phyloP scores from a whole-genome alignment of 176 grass and related monocot species.

The Ampelocalamus luodianensis region DNA sequence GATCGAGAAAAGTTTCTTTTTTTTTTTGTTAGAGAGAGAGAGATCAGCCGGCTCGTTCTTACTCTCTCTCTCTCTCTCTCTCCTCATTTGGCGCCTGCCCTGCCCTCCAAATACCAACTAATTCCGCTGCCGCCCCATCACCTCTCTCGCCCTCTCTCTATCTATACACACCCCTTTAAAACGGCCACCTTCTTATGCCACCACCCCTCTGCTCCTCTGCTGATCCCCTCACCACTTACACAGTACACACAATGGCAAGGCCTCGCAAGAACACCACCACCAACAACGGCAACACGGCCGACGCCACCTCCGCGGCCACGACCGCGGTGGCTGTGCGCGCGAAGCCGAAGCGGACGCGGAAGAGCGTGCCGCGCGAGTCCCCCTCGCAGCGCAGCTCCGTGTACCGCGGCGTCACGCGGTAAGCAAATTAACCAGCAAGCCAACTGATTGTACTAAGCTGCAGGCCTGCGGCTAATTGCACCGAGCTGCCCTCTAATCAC shows the following conservation, averaged over 20 bases:
- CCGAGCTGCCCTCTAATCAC: not conserved
- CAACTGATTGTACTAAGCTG: not conserved
- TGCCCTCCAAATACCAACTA: slow-evolving; percentile 34
- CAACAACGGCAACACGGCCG: not conserved
- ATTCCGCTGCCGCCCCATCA: slow-evolving; percentile 43
- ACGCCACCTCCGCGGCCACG: not conserved
- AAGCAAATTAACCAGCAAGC: not conserved
- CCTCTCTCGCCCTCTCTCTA: not conserved
- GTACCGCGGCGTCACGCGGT: slow-evolving; percentile 88
- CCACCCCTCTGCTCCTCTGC: not conserved
- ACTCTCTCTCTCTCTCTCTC: slow-evolving; percentile 25
- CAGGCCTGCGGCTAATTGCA: not conserved
- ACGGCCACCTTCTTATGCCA: slow-evolving; percentile 26
- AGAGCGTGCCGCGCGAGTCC: slow-evolving; percentile 70
- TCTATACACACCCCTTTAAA: slow-evolving; percentile 25
- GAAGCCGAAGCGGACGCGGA: slow-evolving; percentile 80
- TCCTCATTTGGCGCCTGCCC: slow-evolving; percentile 53
- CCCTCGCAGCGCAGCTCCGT: slow-evolving; percentile 85
- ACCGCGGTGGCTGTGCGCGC: slow-evolving; percentile 14
- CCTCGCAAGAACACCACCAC: slow-evolving; percentile 41
- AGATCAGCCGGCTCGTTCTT: slow-evolving; percentile 13
- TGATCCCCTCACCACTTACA: not conserved
- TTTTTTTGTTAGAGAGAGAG: not conserved
- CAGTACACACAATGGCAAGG: slow-evolving; percentile 41
- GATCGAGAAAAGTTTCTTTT: not conserved